phyloP scores from a whole-genome alignment of 73 alveolate species.

The Blepharisma japonicum region DNA sequence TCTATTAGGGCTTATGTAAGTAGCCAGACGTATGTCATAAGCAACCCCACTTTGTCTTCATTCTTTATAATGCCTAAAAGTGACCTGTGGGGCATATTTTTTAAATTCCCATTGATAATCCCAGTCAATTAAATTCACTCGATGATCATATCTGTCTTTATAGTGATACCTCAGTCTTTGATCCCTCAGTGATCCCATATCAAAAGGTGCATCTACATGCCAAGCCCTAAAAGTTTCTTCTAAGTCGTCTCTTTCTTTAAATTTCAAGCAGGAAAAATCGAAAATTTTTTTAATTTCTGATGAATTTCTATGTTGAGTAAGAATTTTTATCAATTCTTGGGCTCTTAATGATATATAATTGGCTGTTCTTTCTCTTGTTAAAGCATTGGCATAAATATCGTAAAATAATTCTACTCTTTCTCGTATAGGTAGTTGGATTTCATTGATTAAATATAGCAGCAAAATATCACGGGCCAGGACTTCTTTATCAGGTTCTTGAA shows the following conservation, averaged over 20 bases:
- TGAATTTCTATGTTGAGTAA: constrained; percentile 83
- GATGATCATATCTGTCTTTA: constrained; percentile 87
- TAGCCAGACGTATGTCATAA: constrained; percentile 90
- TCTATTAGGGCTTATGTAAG: constrained; percentile 89
- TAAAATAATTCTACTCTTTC: constrained; percentile 90
- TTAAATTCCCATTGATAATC: constrained; percentile 80
- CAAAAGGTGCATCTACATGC: constrained; percentile 67
- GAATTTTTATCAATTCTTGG: constrained; percentile 70
- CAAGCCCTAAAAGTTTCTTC: constrained; percentile 76
- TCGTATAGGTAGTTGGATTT: constrained; percentile 55
- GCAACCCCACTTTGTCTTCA: constrained; percentile 98
- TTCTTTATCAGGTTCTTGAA: constrained; percentile 39
- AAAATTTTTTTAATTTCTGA: constrained; percentile 62
- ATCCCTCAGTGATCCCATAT: constrained; percentile 86
- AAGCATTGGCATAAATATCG: constrained; percentile 94
- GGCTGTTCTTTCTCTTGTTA: constrained; percentile 83
- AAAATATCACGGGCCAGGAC: constrained; percentile 26
- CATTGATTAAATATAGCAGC: constrained; percentile 45
- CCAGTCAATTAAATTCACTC: constrained; percentile 94
- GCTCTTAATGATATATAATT: constrained; percentile 72
- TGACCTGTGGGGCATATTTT: constrained; percentile 75
- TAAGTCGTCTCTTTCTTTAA: constrained; percentile 91
- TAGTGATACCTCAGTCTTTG: constrained; percentile 86
- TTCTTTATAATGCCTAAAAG: constrained; percentile 76
- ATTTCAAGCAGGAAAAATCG: constrained; percentile 71